Evolutionary conservation across 257 asterid genomes (phyloP), one percentile per base, ranked within the genome.

Genomic region (Primulina eburnea): DNA sequence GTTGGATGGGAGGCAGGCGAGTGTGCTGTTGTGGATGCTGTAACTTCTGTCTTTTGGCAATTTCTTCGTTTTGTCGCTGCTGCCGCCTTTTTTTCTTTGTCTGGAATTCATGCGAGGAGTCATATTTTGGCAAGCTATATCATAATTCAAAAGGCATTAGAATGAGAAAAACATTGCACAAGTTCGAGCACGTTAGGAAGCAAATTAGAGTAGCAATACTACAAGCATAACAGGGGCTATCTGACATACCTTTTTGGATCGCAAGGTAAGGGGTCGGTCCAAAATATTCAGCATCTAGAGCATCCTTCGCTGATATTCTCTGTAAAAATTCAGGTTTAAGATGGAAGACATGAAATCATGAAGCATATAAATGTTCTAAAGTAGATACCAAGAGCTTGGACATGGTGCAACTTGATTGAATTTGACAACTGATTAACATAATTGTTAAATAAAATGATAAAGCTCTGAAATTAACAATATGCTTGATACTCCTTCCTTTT

Each of bases 211-310:
- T 16, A 16, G 56, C 56, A 50, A 14, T 50, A 16, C 20, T 43
- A 11, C n/a, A 43, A 50, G 56, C 8, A 50, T 16, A 50, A 14
- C 18, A 50, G 20, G 8, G 56, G 56, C 70, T 20, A 73, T 70
- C 9, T 30, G 18, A 61, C 40, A 10, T 81, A 89, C 99, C 95
- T 94, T 79, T 75, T 87, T 2, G 97, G 99, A 83, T 94, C 97
- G 53, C 99, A 94, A 32, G 99, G 97, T 72, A 89, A 80, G 67
- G 99, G 99, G 71, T 94, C 97, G n/a, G 89, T 76, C 97, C 96
- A 87, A 85, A 94, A 80, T 91, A 94, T 68, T 94, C 99, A 69
- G 95, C 97, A 83, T 89, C 95, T 69, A 94, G 83, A 68, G 99
- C 99, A 79, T 89, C 97, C 82, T 89, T 86, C 17, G 97, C 99